Evolutionary conservation across 108 stramenopile species (phyloP).

Genomic region (Mayamaea pseudoterrestris): DNA sequence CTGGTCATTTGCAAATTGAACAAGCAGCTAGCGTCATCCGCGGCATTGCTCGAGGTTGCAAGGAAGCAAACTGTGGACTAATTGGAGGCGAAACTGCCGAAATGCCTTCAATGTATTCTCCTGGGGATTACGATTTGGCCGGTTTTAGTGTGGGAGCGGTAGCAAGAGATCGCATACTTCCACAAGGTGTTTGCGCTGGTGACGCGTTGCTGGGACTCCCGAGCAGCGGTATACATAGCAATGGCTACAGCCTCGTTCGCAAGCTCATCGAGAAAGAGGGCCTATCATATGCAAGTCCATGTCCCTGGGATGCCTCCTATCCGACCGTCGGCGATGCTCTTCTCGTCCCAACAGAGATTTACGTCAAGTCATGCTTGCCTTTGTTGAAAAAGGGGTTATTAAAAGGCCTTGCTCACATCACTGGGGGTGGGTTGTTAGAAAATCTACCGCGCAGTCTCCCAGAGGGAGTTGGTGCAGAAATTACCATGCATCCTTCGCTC

Average conservation of each 20-base stretch:
- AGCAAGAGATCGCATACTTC: slow-evolving; percentile 66
- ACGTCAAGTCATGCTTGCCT: slow-evolving; percentile 84
- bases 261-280: slow-evolving; percentile 83
- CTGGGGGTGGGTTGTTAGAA: slow-evolving; percentile 94
- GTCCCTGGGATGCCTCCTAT: slow-evolving; percentile 74
- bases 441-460: slow-evolving; percentile 93
- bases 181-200: slow-evolving; percentile 62
- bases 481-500: slow-evolving; percentile 71
- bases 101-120: slow-evolving; percentile 98
- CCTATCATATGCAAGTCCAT: slow-evolving; percentile 64
- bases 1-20: slow-evolving; percentile 80
- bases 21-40: slow-evolving; percentile 89
- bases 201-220: slow-evolving; percentile 88
- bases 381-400: slow-evolving; percentile 67
- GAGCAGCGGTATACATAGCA: slow-evolving; percentile 95
- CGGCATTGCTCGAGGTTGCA: slow-evolving; percentile 94
- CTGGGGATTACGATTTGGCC: slow-evolving; percentile 95
- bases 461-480: slow-evolving; percentile 66
- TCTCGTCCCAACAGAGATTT: slow-evolving; percentile 91
- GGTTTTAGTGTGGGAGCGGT: slow-evolving; percentile 98
- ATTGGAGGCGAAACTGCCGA: slow-evolving; percentile 99
- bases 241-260: slow-evolving; percentile 95
- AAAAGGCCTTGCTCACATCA: slow-evolving; percentile 94
- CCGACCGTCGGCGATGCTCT: slow-evolving; percentile 81
- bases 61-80: slow-evolving; percentile 87